A percentile compares a stretch with the other conserved stretches of the same genome.
Evolutionary conservation across 1,284 basidiomycete genomes (phyloP).

Genomic region (Trametes polyzona): DNA sequence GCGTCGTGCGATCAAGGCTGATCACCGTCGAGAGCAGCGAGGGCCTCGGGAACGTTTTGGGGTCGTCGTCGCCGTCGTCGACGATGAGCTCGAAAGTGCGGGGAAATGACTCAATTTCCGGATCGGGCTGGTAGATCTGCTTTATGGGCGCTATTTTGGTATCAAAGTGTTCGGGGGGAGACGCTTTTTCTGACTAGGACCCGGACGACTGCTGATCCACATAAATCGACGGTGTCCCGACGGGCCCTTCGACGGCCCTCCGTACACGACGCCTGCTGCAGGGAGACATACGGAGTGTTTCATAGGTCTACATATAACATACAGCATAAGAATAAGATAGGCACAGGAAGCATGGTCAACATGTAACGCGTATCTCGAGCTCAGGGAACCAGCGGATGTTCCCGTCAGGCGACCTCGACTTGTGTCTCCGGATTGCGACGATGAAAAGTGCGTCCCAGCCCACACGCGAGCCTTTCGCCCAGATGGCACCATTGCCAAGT

Average conservation of each 20-base stretch:
- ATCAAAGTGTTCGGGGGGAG: not conserved
- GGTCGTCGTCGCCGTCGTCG: constrained; percentile 16
- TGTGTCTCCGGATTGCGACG: not conserved
- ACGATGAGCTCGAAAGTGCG: constrained; percentile 18
- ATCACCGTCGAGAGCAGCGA: constrained; percentile 1
- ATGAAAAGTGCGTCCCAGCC: not conserved
- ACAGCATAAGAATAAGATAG: not conserved
- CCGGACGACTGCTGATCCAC: not conserved
- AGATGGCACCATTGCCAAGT: not conserved
- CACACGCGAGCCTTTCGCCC: not conserved
- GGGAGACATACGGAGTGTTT: too few species aligned
- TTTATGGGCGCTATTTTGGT: not conserved
- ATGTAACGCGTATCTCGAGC: not conserved
- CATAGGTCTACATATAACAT: not conserved
- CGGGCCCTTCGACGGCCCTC: not conserved
- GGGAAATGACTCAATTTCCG: constrained; percentile 1
- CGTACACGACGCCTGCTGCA: too few species aligned
- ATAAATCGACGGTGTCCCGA: not conserved
- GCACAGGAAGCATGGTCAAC: not conserved
- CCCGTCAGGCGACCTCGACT: not conserved
- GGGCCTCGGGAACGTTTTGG: not conserved
- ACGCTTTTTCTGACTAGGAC: not conserved
- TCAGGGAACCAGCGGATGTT: constrained; percentile 1
- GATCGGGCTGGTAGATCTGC: not conserved
- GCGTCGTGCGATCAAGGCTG: constrained; percentile 5